These are phyloP conservation scores for Martensiomyces pterosporus DNA, from an alignment of 192 early-diverging fungal species.

Conservation along the genomic window DNA sequence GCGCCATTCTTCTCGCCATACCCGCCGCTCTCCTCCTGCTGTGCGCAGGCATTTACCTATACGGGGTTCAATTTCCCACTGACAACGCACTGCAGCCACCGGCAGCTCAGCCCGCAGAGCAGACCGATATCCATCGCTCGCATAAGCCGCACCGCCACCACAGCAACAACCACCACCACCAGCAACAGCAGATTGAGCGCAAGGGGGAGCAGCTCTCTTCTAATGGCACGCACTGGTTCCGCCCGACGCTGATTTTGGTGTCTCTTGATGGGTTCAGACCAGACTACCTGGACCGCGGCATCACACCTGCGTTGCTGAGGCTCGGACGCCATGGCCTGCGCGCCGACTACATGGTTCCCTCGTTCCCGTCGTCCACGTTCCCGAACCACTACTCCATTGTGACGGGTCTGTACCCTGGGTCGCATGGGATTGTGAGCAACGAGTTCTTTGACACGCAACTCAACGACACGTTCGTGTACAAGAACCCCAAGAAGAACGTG, in stretches of 20 bases:
- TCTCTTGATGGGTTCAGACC: slow-evolving; percentile 85
- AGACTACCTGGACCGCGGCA: slow-evolving; percentile 71
- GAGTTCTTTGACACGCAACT: slow-evolving; percentile 71
- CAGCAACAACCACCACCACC: slow-evolving; percentile 11
- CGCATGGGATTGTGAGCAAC: slow-evolving; percentile 88
- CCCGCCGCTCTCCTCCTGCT: slow-evolving; percentile 17
- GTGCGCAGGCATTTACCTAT: slow-evolving; percentile 16
- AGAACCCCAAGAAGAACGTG: slow-evolving; percentile 55
- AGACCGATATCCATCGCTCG: too few species aligned
- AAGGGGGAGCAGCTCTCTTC: slow-evolving; percentile 12
- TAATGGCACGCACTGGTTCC: slow-evolving; percentile 68
- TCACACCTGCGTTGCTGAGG: slow-evolving; percentile 59
- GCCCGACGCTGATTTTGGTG: slow-evolving; percentile 70
- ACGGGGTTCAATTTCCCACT: slow-evolving; percentile 14
- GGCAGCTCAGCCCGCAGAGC: too few species aligned
- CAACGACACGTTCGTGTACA: slow-evolving; percentile 76
- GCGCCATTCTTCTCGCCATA: too few species aligned
- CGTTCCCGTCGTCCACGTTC: slow-evolving; percentile 70
- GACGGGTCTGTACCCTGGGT: slow-evolving; percentile 90
- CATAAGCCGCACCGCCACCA: slow-evolving; percentile 20
- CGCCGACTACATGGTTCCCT: slow-evolving; percentile 48
- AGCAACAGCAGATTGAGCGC: neutral
- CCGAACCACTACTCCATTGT: slow-evolving; percentile 91
- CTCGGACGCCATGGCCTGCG: slow-evolving; percentile 37
- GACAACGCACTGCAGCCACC: neutral